Evolutionary conservation across 441 rosid genomes (phyloP), one percentile per base, ranked within the genome.

Genomic region (Sinapis alba): DNA sequence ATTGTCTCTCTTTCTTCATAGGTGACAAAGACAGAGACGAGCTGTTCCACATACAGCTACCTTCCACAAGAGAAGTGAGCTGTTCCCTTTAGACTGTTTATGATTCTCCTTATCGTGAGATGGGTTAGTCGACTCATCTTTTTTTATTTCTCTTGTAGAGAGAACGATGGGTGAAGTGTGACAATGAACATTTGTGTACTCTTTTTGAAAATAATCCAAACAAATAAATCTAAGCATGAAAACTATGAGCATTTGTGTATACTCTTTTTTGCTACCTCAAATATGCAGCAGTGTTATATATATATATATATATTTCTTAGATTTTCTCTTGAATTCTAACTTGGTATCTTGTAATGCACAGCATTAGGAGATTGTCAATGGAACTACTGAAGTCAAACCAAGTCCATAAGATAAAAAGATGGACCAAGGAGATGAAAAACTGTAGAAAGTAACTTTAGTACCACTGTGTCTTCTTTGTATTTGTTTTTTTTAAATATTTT

Each of bases 11-110:
- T 24, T 20, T 59, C 57, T 58, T 50, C 38, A 80, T 86, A 95
- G 98, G 92, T 88, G 50, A 88, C 91, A 4, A 95, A 95, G 89
- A 86, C 93, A 3, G 97, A 92, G 83, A 83, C 92, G 41, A 86
- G 97, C 80, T 78, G 81, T 63, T 90, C 98, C 34, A 85, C 94
- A 3, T 86, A 86, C 66, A 81, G 85, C 62, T 86, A 86, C 57
- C 86, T 85, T 74, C 89, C 78, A 51, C 95, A 88, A 41, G 92
- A 84, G 34, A 65, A 79, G 23, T 74, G 77, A 79, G 54, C 21
- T 16, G 21, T 51, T 51, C 67, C 57, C 63, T 9, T 15, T 11
- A 62, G 30, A 5, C 66, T 60, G 16, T 47, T 18, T 67, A 2
- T 57, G 23, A 9, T 62, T 27, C 60, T 69, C 70, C 70, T 41